Base-by-base conservation (phyloP, 768 basidiomycete genomes). In the Tricholoma matsutake region DNA sequence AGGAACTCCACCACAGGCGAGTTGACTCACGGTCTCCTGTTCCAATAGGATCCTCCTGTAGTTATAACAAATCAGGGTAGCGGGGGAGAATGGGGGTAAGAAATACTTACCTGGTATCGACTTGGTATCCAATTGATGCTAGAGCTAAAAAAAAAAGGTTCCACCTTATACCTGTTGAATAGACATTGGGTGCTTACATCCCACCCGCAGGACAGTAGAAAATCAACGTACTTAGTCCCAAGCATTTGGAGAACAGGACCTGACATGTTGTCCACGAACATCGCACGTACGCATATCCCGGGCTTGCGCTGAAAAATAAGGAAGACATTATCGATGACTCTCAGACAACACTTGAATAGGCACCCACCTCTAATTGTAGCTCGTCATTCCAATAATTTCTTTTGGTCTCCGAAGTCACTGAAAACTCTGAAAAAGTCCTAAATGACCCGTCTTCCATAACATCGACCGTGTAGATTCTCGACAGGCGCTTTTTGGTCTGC, bases 41-140 rank as follows among this genome's bases (percentile, higher is more conserved):
- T 45, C 20, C 20, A n/a, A 18, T 45, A 37, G 49, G 37, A 60
- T 14, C 57, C 53, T 18, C 43, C 43, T 45, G 37, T 0, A 39
- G n/a, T n/a, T n/a, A n/a, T n/a, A n/a, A n/a, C n/a, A n/a, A n/a
- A n/a, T n/a, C n/a, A n/a, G n/a, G n/a, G n/a, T n/a, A n/a, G n/a
- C n/a, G n/a, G n/a, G n/a, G n/a, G n/a, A n/a, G n/a, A n/a, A n/a
- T n/a, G n/a, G n/a, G n/a, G n/a, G 37, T 39, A 39, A 3, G 16
- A n/a, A n/a, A n/a, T n/a, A n/a, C 84, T 64, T 64, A 86, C 85
- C 62, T 85, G 82, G 58, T 83, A 88, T 56, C 86, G 80, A 1
- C 84, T 83, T 1, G 87, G 87, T 62, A 87, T 88, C 85, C 85
- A 86, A 60, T 84, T 86, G 3, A 86, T 63, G n/a, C 84, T 83